phyloP scores from a whole-genome alignment of 1,139 yeast genomes.

The Pneumocystis jirovecii region DNA sequence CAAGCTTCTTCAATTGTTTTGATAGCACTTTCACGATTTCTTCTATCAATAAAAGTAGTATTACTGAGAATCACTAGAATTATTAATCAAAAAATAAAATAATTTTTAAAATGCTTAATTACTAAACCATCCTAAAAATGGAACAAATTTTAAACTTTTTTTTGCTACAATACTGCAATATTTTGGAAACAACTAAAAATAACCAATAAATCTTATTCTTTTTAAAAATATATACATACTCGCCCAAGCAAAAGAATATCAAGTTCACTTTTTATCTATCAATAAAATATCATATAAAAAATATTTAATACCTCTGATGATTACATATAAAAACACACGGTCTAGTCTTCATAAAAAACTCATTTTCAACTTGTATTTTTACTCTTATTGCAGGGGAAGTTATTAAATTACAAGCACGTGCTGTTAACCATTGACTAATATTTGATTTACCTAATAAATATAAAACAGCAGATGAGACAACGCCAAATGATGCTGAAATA shows the following conservation, averaged over 20 bases:
- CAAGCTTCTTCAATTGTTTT: constrained; percentile 59
- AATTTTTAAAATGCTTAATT: constrained; percentile 1
- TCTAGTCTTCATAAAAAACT: constrained; percentile 32
- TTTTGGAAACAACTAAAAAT: constrained; percentile 47
- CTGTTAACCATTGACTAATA: constrained; percentile 80
- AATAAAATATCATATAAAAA: constrained; percentile 3
- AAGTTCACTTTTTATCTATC: constrained; percentile 32
- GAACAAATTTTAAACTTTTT: constrained; percentile 64
- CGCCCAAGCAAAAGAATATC: constrained; percentile 68
- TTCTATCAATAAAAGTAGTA: constrained; percentile 77
- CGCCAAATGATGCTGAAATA: constrained; percentile 31
- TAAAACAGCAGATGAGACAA: constrained; percentile 53
- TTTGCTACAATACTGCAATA: constrained; percentile 91
- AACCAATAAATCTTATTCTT: not conserved
- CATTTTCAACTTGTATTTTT: constrained; percentile 51
- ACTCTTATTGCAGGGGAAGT: constrained; percentile 53
- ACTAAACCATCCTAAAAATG: constrained; percentile 91
- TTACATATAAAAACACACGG: constrained; percentile 81
- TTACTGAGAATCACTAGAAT: constrained; percentile 57
- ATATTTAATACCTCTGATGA: constrained; percentile 47
- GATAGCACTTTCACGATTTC: constrained; percentile 62
- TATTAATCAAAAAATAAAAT: constrained; percentile 12
- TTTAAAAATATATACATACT: not conserved
- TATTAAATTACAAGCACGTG: constrained; percentile 56
- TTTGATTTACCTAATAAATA: constrained; percentile 59